Conservation (phyloP, 2,329 filamentous ascomycete genomes). For the Calonectria hongkongensis region DNA sequence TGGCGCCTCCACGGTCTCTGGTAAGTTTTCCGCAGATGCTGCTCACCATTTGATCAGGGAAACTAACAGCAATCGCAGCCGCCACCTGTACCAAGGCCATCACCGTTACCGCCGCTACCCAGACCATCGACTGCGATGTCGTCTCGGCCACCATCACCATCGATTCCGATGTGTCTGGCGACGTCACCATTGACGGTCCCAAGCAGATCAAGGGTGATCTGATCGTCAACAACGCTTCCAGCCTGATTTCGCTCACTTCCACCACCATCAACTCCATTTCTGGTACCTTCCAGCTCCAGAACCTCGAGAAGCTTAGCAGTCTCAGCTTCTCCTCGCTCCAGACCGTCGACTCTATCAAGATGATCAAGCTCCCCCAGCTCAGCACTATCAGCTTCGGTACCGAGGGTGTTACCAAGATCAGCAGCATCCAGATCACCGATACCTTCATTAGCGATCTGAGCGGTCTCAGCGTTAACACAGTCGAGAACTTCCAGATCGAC, state of each 20-base stretch:
- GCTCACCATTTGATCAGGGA: no score
- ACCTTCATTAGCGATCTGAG: constrained; percentile 86
- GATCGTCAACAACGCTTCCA: constrained; percentile 75
- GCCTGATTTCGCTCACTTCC: constrained; percentile 78
- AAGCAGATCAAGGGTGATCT: constrained; percentile 75
- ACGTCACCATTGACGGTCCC: constrained; percentile 78
- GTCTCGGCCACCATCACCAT: constrained; percentile 82
- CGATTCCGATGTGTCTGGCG: constrained; percentile 71
- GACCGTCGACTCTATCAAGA: constrained; percentile 80
- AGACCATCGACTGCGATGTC: constrained; percentile 79
- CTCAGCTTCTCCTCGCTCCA: constrained; percentile 81
- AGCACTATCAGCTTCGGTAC: constrained; percentile 70
- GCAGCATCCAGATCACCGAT: constrained; percentile 85
- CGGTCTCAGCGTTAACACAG: constrained; percentile 86
- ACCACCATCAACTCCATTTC: constrained; percentile 78
- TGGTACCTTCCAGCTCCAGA: constrained; percentile 81
- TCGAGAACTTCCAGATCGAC: constrained; percentile 85
- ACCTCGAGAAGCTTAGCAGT: constrained; percentile 80
- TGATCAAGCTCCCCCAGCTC: constrained; percentile 81
- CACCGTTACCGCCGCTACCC: constrained; percentile 78
- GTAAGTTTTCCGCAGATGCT: constrained; percentile 57
- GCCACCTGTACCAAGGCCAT: constrained; percentile 71
- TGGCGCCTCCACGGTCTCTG: constrained; percentile 63
- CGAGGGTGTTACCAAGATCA: constrained; percentile 78
- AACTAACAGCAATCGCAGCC: constrained; percentile 51